Percentiles rank a stretch among this genome's conserved stretches.
Conservation (phyloP, 2,329 filamentous ascomycete genomes). For the Colletotrichum sublineola region DNA sequence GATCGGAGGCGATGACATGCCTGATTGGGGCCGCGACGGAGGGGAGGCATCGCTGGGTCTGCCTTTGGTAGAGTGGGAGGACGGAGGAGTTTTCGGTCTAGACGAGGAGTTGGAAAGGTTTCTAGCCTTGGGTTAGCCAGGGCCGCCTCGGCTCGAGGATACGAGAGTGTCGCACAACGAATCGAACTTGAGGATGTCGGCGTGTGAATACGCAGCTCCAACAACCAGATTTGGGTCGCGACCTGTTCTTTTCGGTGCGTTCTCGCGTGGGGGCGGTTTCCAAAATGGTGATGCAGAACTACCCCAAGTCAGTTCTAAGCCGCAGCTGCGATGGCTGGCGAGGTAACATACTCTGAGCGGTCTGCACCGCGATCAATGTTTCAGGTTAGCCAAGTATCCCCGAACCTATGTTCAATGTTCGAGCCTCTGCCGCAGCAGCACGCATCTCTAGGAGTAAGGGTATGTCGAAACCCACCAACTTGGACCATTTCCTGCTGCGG, state of each 20-base stretch:
- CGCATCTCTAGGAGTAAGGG: constrained; percentile 29
- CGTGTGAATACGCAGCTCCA: constrained; percentile 95
- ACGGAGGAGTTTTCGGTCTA: constrained; percentile 82
- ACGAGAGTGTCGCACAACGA: constrained; percentile 72
- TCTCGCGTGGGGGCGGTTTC: constrained; percentile 71
- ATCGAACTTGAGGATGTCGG: constrained; percentile 91
- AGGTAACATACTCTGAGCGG: constrained; percentile 70
- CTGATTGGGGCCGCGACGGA: constrained; percentile 65
- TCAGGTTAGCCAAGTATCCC: constrained; percentile 42
- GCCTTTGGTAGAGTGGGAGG: constrained; percentile 67
- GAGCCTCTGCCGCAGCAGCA: constrained; percentile 19
- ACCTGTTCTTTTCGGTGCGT: constrained; percentile 64
- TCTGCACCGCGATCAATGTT: constrained; percentile 56
- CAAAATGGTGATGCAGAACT: constrained; percentile 93
- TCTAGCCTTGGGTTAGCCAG: constrained; percentile 54
- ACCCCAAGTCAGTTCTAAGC: constrained; percentile 47
- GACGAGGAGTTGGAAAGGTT: constrained; percentile 71
- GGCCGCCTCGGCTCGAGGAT: neutral
- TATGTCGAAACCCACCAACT: constrained; percentile 79
- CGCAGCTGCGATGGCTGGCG: constrained; percentile 46
- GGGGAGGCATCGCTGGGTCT: constrained; percentile 69
- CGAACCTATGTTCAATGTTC: constrained; percentile 14
- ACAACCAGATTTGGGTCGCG: constrained; percentile 82
- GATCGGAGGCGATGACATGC: constrained; percentile 72
- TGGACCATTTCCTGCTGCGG: constrained; percentile 94